A percentile compares a stretch with the other conserved stretches of the same genome.
phyloP scores from a whole-genome alignment of 2,329 filamentous ascomycete species.

The Sporothrix curviconia region DNA sequence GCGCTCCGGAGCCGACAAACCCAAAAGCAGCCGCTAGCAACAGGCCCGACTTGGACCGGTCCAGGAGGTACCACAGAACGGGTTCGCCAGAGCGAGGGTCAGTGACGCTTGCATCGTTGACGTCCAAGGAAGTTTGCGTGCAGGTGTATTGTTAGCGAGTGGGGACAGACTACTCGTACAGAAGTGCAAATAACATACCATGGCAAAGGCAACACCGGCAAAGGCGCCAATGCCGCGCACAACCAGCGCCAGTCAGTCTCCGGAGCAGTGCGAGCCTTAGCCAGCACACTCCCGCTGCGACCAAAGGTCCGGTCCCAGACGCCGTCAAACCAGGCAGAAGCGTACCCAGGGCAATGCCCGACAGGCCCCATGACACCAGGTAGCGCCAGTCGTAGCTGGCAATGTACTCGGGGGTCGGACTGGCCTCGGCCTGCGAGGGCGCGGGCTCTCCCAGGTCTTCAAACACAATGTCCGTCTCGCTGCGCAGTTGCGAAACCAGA shows the following conservation, averaged over 20 bases:
- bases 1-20: constrained; percentile 62
- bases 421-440: constrained; percentile 29
- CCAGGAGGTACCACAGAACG: constrained; percentile 94
- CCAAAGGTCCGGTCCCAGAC: constrained; percentile 56
- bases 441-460: constrained; percentile 6
- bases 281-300: constrained; percentile 21
- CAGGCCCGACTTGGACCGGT: constrained; percentile 80
- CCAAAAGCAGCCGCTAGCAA: constrained; percentile 70
- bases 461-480: constrained; percentile 41
- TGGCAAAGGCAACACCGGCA: constrained; percentile 58
- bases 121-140: constrained; percentile 86
- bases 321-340: constrained; percentile 79
- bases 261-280: constrained; percentile 31
- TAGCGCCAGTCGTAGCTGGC: constrained; percentile 53
- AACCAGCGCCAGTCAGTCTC: constrained; percentile 63
- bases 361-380: constrained; percentile 72
- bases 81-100: constrained; percentile 84
- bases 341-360: constrained; percentile 70
- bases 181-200: too few species aligned
- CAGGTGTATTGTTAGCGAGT: constrained; percentile 31
- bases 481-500: constrained; percentile 73
- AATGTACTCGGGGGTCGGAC: constrained; percentile 9
- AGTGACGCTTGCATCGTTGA: constrained; percentile 90
- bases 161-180: too few species aligned
- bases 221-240: constrained; percentile 54